A percentile compares a stretch with the other conserved stretches of the same genome.
Conservation (phyloP, 345 rosid species). For the Aquilaria sinensis region DNA sequence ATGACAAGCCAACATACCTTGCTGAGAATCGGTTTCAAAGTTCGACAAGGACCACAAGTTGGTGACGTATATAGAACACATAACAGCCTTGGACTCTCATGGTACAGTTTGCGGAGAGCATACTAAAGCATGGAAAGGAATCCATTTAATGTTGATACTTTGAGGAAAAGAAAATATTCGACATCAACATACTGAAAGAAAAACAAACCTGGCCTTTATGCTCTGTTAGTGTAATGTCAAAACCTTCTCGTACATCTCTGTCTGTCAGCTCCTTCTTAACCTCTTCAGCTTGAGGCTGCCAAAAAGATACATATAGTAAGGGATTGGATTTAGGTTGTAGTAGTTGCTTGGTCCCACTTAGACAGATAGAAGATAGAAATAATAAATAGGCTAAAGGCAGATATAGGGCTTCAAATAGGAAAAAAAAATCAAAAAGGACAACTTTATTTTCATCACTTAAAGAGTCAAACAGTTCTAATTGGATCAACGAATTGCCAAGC, state of each 20-base stretch:
- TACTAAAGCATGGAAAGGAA: conserved; percentile 40
- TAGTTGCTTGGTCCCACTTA: no score
- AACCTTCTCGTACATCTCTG: conserved; percentile 79
- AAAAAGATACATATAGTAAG: conserved; percentile 8
- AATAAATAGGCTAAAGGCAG: no score
- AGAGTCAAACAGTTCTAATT: no score
- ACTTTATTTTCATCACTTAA: no score
- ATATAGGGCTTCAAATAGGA: no score
- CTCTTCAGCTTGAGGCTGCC: conserved; percentile 85
- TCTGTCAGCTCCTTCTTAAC: conserved; percentile 77
- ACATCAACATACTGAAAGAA: conserved; percentile 2
- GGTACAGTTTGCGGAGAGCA: conserved; percentile 89
- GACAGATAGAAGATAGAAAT: no score
- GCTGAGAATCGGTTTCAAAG: conserved; percentile 93
- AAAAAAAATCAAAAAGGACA: no score
- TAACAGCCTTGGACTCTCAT: conserved; percentile 85
- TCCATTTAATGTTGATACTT: not conserved
- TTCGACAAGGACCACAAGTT: conserved; percentile 96
- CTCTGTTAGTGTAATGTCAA: conserved; percentile 71
- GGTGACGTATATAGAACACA: conserved; percentile 86
- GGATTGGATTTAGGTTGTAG: conserved; percentile 6
- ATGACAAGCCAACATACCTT: conserved; percentile 36
- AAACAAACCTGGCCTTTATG: conserved; percentile 85
- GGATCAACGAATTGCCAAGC: no score
- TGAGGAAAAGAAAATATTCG: not conserved